Evolutionary conservation across 2,329 filamentous ascomycete species (phyloP).

Genomic region (Grosmannia penicillata): DNA sequence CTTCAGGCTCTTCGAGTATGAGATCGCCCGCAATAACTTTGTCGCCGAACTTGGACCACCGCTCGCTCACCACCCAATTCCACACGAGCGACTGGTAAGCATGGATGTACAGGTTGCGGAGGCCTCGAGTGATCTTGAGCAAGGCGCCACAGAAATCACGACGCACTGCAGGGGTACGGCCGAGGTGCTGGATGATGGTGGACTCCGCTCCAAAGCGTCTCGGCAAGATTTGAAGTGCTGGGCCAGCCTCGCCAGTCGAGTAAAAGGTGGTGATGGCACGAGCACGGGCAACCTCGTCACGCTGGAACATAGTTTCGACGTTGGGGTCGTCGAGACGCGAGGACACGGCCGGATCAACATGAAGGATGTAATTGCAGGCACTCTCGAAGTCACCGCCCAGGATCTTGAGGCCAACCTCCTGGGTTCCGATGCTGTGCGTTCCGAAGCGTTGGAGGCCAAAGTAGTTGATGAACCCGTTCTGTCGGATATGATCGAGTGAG

Average conservation of each 20-base stretch:
- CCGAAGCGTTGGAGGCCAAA: slow-evolving; percentile 96
- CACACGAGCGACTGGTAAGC: slow-evolving; percentile 92
- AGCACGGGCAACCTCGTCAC: slow-evolving; percentile 68
- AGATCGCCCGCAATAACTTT: slow-evolving; percentile 75
- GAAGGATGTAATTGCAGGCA: slow-evolving; percentile 63
- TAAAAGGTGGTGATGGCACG: slow-evolving; percentile 64
- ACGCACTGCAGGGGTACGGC: slow-evolving; percentile 29
- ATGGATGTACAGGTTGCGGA: slow-evolving; percentile 90
- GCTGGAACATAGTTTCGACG: slow-evolving; percentile 33
- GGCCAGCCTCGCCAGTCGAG: slow-evolving; percentile 38
- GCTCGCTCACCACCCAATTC: slow-evolving; percentile 72
- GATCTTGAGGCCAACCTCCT: slow-evolving; percentile 72
- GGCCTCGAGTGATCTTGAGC: slow-evolving; percentile 61
- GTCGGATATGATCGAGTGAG: slow-evolving; percentile 51
- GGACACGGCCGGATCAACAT: slow-evolving; percentile 49
- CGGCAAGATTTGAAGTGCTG: slow-evolving; percentile 56
- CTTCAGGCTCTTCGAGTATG: slow-evolving; percentile 38
- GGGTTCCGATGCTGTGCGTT: slow-evolving; percentile 72
- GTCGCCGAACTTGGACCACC: slow-evolving; percentile 61
- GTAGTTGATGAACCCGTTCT: slow-evolving; percentile 88
- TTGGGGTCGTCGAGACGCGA: slow-evolving; percentile 27
- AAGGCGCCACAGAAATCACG: slow-evolving; percentile 73
- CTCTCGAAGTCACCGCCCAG: slow-evolving; percentile 67
- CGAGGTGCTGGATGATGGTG: slow-evolving; percentile 65
- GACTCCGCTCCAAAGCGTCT: slow-evolving; percentile 69